These are phyloP conservation scores for Penicillium vulpinum DNA, from an alignment of 2,329 filamentous ascomycete species.

Conservation along the genomic window DNA sequence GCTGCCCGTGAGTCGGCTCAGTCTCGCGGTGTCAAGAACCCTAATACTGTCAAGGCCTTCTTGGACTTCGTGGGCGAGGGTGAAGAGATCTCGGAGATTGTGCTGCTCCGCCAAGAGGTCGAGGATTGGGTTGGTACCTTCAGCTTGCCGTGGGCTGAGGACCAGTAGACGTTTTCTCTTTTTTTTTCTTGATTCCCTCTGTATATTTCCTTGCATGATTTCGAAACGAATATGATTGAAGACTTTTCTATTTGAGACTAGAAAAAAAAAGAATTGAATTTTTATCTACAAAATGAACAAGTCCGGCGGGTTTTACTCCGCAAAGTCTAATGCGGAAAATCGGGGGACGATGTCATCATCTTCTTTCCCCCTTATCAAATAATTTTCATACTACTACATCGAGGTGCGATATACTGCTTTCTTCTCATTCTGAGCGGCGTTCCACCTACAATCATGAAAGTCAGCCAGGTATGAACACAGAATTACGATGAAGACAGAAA, in stretches of 20 bases:
- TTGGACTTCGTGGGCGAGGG: slow-evolving; percentile 79
- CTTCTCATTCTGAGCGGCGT: background rate
- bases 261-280: background rate
- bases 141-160: slow-evolving; percentile 77
- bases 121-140: slow-evolving; percentile 83
- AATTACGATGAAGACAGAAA: background rate
- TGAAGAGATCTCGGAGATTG: slow-evolving; percentile 80
- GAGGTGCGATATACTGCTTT: background rate
- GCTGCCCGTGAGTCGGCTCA: slow-evolving; percentile 70
- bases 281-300: background rate
- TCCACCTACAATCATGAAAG: slow-evolving; percentile 36
- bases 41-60: slow-evolving; percentile 99
- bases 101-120: slow-evolving; percentile 84
- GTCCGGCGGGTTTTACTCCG: background rate
- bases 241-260: slow-evolving; percentile 4
- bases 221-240: slow-evolving; percentile 28
- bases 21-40: slow-evolving; percentile 81
- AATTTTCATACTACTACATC: background rate
- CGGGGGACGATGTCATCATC: background rate
- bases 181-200: slow-evolving; percentile 11
- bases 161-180: slow-evolving; percentile 46
- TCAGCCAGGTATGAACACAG: slow-evolving; percentile 32
- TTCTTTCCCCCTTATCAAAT: background rate
- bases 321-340: background rate
- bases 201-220: slow-evolving; percentile 23